These are phyloP conservation scores for Harringtonia aguacate DNA, from an alignment of 2,329 filamentous ascomycete species.

Conservation along the genomic window DNA sequence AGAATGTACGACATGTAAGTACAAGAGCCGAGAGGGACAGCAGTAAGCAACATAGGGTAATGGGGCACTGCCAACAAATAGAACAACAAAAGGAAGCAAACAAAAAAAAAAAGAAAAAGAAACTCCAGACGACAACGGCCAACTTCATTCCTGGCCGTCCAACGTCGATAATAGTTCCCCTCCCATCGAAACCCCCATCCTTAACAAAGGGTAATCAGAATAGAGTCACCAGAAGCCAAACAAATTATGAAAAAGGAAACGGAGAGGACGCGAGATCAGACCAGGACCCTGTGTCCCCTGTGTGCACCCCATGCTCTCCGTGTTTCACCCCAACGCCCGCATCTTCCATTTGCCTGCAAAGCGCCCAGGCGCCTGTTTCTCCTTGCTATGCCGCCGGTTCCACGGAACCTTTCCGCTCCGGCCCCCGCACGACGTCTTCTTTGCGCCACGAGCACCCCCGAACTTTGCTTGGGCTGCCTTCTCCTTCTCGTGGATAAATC, in stretches of 20 bases:
- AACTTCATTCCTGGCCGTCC: background rate
- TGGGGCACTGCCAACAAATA: background rate
- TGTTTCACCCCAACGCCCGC: too few relatives aligned
- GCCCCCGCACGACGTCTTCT: background rate
- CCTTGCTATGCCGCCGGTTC: too few relatives aligned
- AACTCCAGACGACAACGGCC: background rate
- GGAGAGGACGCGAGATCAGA: too few relatives aligned
- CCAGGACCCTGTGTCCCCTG: too few relatives aligned
- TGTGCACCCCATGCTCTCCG: too few relatives aligned
- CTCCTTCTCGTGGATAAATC: constrained; percentile 5
- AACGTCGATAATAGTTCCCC: background rate
- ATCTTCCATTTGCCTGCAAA: too few relatives aligned
- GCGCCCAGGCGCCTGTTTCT: too few relatives aligned
- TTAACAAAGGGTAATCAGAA: background rate
- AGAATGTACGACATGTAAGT: background rate
- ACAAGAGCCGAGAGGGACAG: background rate
- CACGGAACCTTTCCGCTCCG: background rate
- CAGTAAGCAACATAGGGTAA: background rate
- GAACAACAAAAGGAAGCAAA: background rate
- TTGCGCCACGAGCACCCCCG: background rate
- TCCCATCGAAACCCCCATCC: background rate
- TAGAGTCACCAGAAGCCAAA: background rate
- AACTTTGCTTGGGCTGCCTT: background rate
- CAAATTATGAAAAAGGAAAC: too few relatives aligned
- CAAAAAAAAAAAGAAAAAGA: background rate